Evolutionary conservation across 163 green algal species (phyloP), one percentile per base, ranked within the genome.

Genomic region (Scenedesmus sp.): DNA sequence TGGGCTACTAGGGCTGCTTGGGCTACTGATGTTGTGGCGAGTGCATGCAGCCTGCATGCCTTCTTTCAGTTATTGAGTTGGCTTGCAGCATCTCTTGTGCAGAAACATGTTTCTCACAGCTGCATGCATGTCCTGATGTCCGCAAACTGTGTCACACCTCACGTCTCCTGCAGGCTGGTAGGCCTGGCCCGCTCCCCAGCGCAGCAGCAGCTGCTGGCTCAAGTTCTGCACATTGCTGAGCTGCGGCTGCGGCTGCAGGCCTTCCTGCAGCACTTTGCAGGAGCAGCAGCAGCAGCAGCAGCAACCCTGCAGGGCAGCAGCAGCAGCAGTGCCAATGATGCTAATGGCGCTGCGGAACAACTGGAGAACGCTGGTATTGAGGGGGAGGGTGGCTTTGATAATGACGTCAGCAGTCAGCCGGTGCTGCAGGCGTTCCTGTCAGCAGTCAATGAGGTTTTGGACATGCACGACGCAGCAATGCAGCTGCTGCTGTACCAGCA

Each of bases 191-290:
- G 87, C 2, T 56, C 87, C 34, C 73, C 87, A 85, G 73, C 87
- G 18, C 20, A 26, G 52, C 66, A 74, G 20, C 87, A 85, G 23
- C 73, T 91, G 70, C 15, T 91, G 13, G 55, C 60, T 18, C 73
- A 85, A 18, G 57, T 91, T 1, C 57, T 91, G 74, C 87, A 86
- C 74, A 59, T 62, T 46, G 87, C 87, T 52, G 87, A 91, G 57
- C 87, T 91, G 56, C 56, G 87, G 2, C 59, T 91, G n/a, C 57
- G 87, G 20, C 57, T 91, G 76, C 23, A 91, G 2, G 74, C 76
- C 10, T 91, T 91, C 76, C 57, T 91, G 56, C 74, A 87, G 74
- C 87, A 91, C 76, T 91, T 91, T 54, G 46, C 70, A 79, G 70
- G 70, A 13, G 67, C 2, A 16, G 54, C 87, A 34, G 10, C 59